A percentile compares a stretch with the other conserved stretches of the same genome.
Evolutionary conservation across 345 rosid species (phyloP).

Genomic region (Dipteronia dyeriana): DNA sequence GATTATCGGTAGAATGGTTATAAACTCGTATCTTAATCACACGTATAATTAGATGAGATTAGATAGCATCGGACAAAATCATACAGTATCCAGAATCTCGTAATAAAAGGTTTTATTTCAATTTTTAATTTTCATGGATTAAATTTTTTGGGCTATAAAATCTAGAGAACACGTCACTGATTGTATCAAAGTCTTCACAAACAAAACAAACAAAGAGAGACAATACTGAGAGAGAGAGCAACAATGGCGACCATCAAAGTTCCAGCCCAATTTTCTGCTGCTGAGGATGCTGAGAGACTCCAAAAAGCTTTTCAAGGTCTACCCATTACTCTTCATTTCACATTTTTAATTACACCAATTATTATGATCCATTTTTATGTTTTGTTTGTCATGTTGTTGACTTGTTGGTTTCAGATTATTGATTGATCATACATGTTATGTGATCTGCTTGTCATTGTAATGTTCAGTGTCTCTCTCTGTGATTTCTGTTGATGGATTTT

Average conservation of each 20-base stretch:
- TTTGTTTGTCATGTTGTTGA: background rate
- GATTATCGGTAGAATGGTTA: no score
- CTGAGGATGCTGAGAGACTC: slow-evolving; percentile 91
- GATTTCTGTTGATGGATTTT: background rate
- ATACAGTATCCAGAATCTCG: no score
- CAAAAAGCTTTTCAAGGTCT: slow-evolving; percentile 78
- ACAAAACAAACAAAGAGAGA: slow-evolving; percentile 10
- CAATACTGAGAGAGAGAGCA: background rate
- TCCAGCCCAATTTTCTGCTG: slow-evolving; percentile 57
- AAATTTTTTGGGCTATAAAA: background rate
- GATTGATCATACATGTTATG: background rate
- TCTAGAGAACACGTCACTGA: background rate
- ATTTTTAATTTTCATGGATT: no score
- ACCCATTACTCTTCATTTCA: background rate
- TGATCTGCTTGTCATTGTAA: background rate
- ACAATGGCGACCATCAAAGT: slow-evolving; percentile 74
- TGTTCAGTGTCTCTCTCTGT: background rate
- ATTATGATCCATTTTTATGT: background rate
- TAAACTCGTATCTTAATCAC: no score
- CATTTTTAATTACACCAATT: background rate
- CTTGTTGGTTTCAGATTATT: slow-evolving; percentile 1
- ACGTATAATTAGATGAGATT: no score
- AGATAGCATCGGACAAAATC: no score
- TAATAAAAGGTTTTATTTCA: no score
- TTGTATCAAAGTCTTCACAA: slow-evolving; percentile 10